Evolutionary conservation across 345 rosid genomes (phyloP).

Genomic region (Dipteronia sinensis): DNA sequence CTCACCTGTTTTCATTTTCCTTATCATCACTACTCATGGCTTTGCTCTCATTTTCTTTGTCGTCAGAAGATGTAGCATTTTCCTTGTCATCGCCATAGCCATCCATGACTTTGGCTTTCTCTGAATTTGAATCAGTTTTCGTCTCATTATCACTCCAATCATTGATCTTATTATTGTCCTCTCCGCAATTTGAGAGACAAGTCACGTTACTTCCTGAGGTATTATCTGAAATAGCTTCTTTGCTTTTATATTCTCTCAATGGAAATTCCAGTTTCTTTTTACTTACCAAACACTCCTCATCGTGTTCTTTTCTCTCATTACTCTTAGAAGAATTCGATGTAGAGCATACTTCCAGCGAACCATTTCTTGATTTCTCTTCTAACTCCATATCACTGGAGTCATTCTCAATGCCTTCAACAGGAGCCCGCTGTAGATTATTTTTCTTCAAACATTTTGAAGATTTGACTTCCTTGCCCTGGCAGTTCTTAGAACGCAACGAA

Average conservation of each 20-base stretch:
- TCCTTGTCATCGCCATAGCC: constrained; percentile 28
- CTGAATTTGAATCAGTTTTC: constrained; percentile 10
- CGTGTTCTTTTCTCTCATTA: constrained; percentile 15
- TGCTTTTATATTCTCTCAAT: constrained; percentile 20
- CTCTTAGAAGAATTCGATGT: background rate
- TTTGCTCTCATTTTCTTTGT: constrained; percentile 28
- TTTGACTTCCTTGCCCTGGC: constrained; percentile 35
- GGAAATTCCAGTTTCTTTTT: constrained; percentile 7
- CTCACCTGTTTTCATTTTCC: constrained; percentile 67
- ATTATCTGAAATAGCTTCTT: constrained; percentile 21
- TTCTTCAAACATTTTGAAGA: constrained; percentile 38
- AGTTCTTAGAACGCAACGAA: constrained; percentile 42
- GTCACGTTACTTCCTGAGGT: constrained; percentile 11
- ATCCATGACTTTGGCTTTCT: constrained; percentile 22
- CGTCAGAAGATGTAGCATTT: constrained; percentile 27
- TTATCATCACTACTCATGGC: constrained; percentile 43
- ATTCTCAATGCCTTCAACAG: constrained; percentile 30
- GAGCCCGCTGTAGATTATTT: constrained; percentile 27
- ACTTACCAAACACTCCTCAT: constrained; percentile 5
- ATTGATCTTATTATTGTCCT: constrained; percentile 5
- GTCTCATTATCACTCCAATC: constrained; percentile 21
- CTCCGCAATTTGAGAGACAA: background rate
- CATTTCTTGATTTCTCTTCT: constrained; percentile 36
- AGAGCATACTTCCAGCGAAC: constrained; percentile 26
- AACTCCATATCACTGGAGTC: constrained; percentile 37